Base-by-base conservation (phyloP, 2,329 filamentous ascomycete genomes). In the Aphanocladium album region DNA sequence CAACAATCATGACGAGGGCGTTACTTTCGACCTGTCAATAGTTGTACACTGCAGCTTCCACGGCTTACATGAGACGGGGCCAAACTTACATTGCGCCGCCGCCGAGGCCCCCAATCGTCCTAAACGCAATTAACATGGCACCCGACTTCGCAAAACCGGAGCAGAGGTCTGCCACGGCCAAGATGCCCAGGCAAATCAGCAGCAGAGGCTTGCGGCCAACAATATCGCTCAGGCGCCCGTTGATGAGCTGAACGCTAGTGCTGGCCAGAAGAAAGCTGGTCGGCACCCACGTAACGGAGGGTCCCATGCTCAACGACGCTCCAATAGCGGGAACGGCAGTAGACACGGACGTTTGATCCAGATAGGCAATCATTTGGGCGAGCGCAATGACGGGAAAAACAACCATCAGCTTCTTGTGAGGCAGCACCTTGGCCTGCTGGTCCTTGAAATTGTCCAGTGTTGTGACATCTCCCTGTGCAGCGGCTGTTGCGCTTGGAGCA, bases 291-390 rank as follows among this genome's bases (percentile, higher is more conserved):
- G 69, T 70, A 5, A 67, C 72, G 3, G 72, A 69, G 1, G 70
- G 65, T 1, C 68, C 70, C 0, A 72, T 70, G 30, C 70, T 61
- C 0, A 76, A 63, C 0, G 72, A 71, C 5, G 56, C 61, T 0
- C 72, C 71, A 1, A 76, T 77, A 2, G 78, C 76, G 2, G 77
- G 74, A 0, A 72, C 64, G 0, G 72, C 69, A 0, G 72, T 73
- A 1, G 69, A 69, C 2, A 76, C 69, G 19, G 69, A 66, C 23
- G 73, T 70, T 62, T 78, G 69, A 66, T 78, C 72, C 55, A 77
- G 66, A 59, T 75, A 74, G 1, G 70, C 66, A 14, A 71, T 65
- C 19, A 72, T 67, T 17, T 72, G 62, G 6, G 66, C 67, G 8
- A 72, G 59, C 2, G 69, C 66, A n/a, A 73, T 61, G 3, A 68